phyloP scores from a whole-genome alignment of 768 basidiomycete genomes.

The Leccinum olivaceopallidum region DNA sequence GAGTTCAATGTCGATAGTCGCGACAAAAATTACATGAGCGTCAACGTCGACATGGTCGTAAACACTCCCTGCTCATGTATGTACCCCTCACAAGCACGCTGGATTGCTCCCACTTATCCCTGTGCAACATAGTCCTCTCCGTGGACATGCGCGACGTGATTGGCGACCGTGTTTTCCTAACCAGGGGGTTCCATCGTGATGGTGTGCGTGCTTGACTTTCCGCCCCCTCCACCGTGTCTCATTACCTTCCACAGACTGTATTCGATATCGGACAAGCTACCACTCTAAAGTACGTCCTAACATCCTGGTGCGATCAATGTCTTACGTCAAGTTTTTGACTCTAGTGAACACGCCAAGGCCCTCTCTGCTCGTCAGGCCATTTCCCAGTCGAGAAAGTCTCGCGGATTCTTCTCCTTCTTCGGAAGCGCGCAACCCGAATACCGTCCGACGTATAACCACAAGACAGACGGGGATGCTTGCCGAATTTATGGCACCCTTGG shows the following conservation, averaged over 20 bases:
- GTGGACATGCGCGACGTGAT: constrained; percentile 91
- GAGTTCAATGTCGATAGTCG: constrained; percentile 84
- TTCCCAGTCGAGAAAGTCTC: constrained; percentile 70
- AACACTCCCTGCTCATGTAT: constrained; percentile 92
- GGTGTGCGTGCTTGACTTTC: constrained; percentile 52
- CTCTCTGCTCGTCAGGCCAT: constrained; percentile 73
- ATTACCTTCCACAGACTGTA: constrained; percentile 46
- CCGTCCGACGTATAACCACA: constrained; percentile 73
- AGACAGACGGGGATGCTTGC: constrained; percentile 73
- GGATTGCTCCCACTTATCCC: background rate
- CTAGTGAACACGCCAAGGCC: constrained; percentile 60
- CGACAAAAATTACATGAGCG: constrained; percentile 60
- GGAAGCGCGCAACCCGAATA: constrained; percentile 45
- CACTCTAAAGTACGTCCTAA: constrained; percentile 51
- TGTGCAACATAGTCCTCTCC: constrained; percentile 57
- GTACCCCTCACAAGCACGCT: constrained; percentile 33
- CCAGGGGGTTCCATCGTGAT: constrained; percentile 77
- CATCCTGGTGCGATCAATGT: background rate
- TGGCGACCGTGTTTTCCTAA: constrained; percentile 90
- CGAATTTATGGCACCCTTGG: constrained; percentile 79
- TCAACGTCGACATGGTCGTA: constrained; percentile 92
- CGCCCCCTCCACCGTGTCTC: background rate
- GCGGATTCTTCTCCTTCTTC: constrained; percentile 69
- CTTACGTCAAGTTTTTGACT: background rate
- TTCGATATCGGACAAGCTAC: constrained; percentile 87